Evolutionary conservation across 179 eudicot genomes (phyloP).

Genomic region (Beta macrorhiza): DNA sequence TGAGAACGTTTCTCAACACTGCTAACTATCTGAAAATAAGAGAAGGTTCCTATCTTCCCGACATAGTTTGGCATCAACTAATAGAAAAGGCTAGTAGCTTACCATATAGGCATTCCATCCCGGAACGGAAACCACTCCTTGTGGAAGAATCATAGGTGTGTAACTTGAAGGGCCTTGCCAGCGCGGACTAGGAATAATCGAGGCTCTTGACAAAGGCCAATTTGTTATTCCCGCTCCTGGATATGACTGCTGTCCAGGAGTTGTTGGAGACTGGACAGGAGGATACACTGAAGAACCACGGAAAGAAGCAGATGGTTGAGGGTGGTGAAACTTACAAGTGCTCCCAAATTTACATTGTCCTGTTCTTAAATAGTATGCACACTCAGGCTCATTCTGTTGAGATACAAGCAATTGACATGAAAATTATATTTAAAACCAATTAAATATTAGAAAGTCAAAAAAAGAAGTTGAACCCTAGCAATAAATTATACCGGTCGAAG

Average conservation of each 20-base stretch:
- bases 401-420: background rate
- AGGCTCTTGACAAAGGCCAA: conserved; percentile 82
- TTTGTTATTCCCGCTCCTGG: conserved; percentile 55
- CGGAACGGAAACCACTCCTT: conserved; percentile 84
- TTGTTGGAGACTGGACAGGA: conserved; percentile 71
- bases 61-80: background rate
- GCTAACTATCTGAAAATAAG: background rate
- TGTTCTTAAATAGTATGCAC: conserved; percentile 90
- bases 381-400: conserved; percentile 70
- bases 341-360: conserved; percentile 96
- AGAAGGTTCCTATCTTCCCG: background rate
- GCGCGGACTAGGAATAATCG: conserved; percentile 74
- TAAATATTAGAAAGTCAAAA: background rate
- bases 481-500: conserved; percentile 74
- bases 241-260: conserved; percentile 74
- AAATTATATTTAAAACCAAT: background rate
- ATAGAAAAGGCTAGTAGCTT: conserved; percentile 34
- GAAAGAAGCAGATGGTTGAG: conserved; percentile 84
- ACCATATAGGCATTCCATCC: conserved; percentile 89
- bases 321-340: conserved; percentile 96
- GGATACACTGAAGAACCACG: conserved; percentile 91
- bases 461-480: conserved; percentile 1
- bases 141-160: conserved; percentile 76
- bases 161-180: conserved; percentile 94
- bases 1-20: background rate